Conservation (phyloP, 305 asterid genomes). For the Stenogyne calaminthoides region DNA sequence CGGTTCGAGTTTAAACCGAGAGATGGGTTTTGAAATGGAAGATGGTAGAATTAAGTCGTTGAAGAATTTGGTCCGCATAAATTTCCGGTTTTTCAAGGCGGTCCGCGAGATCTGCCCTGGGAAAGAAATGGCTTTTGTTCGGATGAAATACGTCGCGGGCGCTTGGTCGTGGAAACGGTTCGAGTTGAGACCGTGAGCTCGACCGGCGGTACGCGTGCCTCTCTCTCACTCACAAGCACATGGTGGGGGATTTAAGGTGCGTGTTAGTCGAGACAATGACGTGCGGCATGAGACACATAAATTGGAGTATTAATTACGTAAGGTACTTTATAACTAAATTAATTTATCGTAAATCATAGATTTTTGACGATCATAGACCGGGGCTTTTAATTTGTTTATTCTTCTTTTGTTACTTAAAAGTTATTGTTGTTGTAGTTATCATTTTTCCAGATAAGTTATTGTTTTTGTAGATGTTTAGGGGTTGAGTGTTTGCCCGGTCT, state of each 20-base stretch:
- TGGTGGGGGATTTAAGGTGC: conserved; percentile 64
- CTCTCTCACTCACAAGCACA: conserved; percentile 73
- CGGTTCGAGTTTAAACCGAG: conserved; percentile 56
- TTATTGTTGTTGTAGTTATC: not conserved
- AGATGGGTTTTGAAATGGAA: conserved; percentile 55
- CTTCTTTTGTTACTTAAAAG: not conserved
- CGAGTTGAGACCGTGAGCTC: conserved; percentile 39
- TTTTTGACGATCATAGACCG: not conserved
- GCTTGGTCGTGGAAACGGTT: conserved; percentile 50
- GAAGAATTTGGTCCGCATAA: conserved; percentile 51
- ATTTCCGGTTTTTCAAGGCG: conserved; percentile 79
- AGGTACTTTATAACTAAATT: not conserved
- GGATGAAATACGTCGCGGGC: conserved; percentile 64
- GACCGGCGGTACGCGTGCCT: conserved; percentile 54
- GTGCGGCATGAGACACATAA: not conserved
- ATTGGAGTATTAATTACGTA: no score
- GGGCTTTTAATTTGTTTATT: not conserved
- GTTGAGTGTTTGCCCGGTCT: not conserved
- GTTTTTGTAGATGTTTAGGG: not conserved
- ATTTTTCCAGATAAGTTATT: not conserved
- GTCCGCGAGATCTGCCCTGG: conserved; percentile 73
- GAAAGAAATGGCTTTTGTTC: conserved; percentile 63
- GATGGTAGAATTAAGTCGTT: conserved; percentile 35
- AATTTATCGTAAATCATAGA: not conserved
- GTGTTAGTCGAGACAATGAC: conserved; percentile 39